Evolutionary conservation across 2,329 filamentous ascomycete species (phyloP), one percentile per base, ranked within the genome.

Genomic region (Pseudogymnoascus sp.): DNA sequence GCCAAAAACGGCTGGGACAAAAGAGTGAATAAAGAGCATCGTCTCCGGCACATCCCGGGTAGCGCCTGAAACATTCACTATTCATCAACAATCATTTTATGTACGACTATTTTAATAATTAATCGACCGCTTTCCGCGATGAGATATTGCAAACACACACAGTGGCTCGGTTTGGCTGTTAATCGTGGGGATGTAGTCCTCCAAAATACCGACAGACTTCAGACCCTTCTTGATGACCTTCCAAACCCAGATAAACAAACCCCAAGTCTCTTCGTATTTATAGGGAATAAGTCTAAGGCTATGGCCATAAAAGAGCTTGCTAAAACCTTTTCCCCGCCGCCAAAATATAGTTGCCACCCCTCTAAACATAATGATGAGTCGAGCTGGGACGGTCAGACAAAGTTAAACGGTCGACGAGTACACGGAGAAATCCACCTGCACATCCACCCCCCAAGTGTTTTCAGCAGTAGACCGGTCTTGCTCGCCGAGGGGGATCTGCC

Each of bases 131-230:
- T 37, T 37, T 37, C 36, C 12, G 36, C 36, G n/a, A 65, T 65
- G 59, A 59, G 61, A 33, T 65, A 65, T 57, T 65, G 58, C 47
- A 65, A 65, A 43, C 61, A 65, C 60, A 65, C 60, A 35, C 58
- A 65, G 36, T 65, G 60, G 61, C 61, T 65, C 36, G 39, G 61
- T 30, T 62, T 65, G 57, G 36, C 36, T 37, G 50, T 37, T 11
- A 62, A 61, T 36, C 39, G 64, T 58, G 58, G 61, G 25, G 58
- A 64, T 50, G 57, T 64, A 38, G 15, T 62, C 38, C 58, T 65
- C 35, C 47, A 64, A 35, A 63, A 53, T 35, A 64, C 64, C 22
- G 60, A 65, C 57, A 62, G 62, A 60, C 62, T 64, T 36, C 36
- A 64, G 11, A 65, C 60, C 11, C 62, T 65, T 60, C 38, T 65